Evolutionary conservation across 169 alveolate species (phyloP).

Genomic region (Eimeria acervulina): DNA sequence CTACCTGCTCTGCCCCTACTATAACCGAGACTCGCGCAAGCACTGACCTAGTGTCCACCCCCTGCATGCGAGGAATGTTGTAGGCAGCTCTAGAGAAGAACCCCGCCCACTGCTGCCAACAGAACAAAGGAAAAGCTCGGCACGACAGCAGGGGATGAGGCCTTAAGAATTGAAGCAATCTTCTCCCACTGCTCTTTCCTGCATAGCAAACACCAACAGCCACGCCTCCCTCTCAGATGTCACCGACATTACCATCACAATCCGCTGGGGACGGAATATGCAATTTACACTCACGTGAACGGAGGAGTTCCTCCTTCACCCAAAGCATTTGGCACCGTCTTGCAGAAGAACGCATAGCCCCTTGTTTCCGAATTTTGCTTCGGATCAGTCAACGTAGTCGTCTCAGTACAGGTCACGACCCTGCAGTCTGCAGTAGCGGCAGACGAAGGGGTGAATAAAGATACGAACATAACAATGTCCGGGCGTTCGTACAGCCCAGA

Average conservation of each 20-base stretch:
- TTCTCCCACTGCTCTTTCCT: constrained; percentile 16
- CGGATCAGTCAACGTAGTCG: neutral
- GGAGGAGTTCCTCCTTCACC: neutral
- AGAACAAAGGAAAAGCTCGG: neutral
- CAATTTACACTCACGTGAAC: neutral
- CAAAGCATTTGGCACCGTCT: neutral
- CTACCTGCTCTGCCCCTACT: neutral
- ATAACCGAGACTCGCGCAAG: neutral
- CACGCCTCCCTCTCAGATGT: neutral
- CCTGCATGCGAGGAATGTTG: neutral
- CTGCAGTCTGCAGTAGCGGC: neutral
- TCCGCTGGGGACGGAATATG: neutral
- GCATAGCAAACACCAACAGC: neutral
- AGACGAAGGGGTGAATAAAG: neutral
- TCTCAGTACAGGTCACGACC: constrained; percentile 19
- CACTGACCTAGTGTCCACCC: neutral
- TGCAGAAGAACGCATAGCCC: neutral
- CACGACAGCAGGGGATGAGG: neutral
- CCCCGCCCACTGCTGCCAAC: neutral
- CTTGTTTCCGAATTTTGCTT: neutral
- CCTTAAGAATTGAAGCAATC: neutral
- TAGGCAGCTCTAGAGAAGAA: neutral
- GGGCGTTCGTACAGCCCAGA: neutral
- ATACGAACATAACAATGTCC: neutral
- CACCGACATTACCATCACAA: neutral